Evolutionary conservation across 169 alveolate species (phyloP).

Genomic region (Eimeria sp.): DNA sequence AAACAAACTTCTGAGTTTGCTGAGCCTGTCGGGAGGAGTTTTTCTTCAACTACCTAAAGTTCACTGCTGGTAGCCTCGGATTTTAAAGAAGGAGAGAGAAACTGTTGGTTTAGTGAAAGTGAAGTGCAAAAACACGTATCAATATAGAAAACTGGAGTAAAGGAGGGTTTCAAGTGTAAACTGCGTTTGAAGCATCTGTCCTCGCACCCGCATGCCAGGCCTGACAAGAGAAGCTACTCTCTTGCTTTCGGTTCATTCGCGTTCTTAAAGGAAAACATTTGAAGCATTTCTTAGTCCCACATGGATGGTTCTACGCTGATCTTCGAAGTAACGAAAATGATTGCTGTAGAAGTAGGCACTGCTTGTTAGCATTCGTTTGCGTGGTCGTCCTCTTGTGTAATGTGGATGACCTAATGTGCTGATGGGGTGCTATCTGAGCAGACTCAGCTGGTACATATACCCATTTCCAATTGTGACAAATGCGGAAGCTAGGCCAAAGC

Average conservation of each 20-base stretch:
- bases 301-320: background rate
- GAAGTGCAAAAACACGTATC: background rate
- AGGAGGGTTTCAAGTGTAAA: background rate
- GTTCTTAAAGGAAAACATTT: background rate
- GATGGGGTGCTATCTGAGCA: background rate
- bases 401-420: background rate
- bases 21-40: background rate
- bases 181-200: background rate
- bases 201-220: no score
- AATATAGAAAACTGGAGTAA: background rate
- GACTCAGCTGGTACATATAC: background rate
- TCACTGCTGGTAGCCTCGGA: background rate
- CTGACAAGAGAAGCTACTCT: background rate
- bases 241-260: background rate
- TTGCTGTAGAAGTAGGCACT: background rate
- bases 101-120: background rate
- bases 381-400: background rate
- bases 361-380: background rate
- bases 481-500: background rate
- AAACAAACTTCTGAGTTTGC: background rate
- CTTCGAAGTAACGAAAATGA: background rate
- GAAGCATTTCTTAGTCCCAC: background rate
- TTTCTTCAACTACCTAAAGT: background rate
- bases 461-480: background rate
- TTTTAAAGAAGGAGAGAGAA: background rate